Percentiles rank a stretch among this genome's conserved stretches.
phyloP scores from a whole-genome alignment of 805 yeast genomes.

The Lipomyces lipofer region DNA sequence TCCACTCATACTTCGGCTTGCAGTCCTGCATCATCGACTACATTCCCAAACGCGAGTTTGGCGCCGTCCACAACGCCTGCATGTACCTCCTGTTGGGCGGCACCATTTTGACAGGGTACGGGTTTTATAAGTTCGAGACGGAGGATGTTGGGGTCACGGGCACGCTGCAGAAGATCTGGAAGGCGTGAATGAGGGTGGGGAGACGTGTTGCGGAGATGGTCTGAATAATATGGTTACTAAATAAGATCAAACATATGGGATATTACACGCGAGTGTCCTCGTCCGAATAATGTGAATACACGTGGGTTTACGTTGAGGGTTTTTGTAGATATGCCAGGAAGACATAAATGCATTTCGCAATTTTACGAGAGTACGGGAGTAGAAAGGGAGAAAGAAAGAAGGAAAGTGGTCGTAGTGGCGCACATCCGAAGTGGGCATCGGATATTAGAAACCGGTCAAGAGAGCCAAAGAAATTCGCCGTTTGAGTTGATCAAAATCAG shows the following conservation, averaged over 20 bases:
- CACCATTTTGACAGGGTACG: conserved; percentile 67
- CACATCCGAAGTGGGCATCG: no score
- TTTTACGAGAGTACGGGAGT: no score
- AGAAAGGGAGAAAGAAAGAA: no score
- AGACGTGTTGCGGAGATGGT: no score
- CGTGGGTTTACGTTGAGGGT: conserved; percentile 12
- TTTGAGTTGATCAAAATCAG: no score
- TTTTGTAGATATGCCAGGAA: no score
- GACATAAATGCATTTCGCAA: no score
- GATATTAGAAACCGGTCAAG: no score
- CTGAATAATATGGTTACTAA: neutral
- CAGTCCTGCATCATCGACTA: conserved; percentile 91
- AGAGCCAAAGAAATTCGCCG: no score
- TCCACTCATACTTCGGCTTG: conserved; percentile 84
- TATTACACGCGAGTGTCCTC: neutral
- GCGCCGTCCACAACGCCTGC: conserved; percentile 69
- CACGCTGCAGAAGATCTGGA: conserved; percentile 65
- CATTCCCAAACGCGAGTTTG: conserved; percentile 83
- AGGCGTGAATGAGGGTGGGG: conserved; percentile 43
- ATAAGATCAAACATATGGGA: neutral
- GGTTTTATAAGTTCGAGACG: conserved; percentile 74
- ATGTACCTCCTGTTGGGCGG: conserved; percentile 70
- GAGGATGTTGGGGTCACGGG: conserved; percentile 76
- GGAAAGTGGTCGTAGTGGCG: no score
- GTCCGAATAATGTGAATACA: neutral